Percentiles rank a stretch among this genome's conserved stretches.
These are phyloP conservation scores for Globisporangium acanthophoron DNA, from an alignment of 352 stramenopile species.

Conservation along the genomic window DNA sequence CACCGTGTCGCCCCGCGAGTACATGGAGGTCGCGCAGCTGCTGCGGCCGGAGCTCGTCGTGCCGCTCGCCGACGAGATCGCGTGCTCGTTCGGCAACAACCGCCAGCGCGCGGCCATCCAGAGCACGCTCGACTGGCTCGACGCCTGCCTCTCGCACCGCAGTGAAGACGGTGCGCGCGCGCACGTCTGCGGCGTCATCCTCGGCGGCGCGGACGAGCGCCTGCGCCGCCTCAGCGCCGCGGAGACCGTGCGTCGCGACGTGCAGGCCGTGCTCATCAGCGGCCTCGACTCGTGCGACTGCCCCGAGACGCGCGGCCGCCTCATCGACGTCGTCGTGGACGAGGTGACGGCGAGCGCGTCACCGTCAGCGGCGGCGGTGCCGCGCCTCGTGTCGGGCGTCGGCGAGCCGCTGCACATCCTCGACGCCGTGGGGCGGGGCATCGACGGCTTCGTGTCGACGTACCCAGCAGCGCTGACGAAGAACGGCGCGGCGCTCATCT, in stretches of 20 bases:
- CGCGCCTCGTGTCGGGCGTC: constrained; percentile 58
- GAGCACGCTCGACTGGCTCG: constrained; percentile 64
- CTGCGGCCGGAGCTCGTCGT: constrained; percentile 54
- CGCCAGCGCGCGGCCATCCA: constrained; percentile 61
- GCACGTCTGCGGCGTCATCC: constrained; percentile 58
- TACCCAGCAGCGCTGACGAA: constrained; percentile 53
- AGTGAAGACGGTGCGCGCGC: constrained; percentile 7
- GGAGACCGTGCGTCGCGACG: constrained; percentile 62
- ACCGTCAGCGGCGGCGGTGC: constrained; percentile 20
- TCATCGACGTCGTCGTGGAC: constrained; percentile 44
- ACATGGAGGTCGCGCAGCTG: constrained; percentile 50
- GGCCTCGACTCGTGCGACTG: constrained; percentile 45
- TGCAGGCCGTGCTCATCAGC: constrained; percentile 64
- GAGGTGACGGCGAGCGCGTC: constrained; percentile 15
- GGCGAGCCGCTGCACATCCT: constrained; percentile 64
- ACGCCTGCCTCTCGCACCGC: constrained; percentile 37
- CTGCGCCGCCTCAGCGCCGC: constrained; percentile 43
- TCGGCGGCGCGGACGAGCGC: constrained; percentile 52
- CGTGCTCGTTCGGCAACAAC: constrained; percentile 48
- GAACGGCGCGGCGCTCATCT: constrained; percentile 40
- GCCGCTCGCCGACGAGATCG: constrained; percentile 64
- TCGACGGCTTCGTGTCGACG: constrained; percentile 69
- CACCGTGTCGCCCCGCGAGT: constrained; percentile 37
- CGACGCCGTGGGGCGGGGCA: constrained; percentile 34
- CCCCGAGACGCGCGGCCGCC: constrained; percentile 23